A percentile compares a stretch with the other conserved stretches of the same genome.
phyloP scores from a whole-genome alignment of 768 basidiomycete species.

The Tephrocybe sp. region DNA sequence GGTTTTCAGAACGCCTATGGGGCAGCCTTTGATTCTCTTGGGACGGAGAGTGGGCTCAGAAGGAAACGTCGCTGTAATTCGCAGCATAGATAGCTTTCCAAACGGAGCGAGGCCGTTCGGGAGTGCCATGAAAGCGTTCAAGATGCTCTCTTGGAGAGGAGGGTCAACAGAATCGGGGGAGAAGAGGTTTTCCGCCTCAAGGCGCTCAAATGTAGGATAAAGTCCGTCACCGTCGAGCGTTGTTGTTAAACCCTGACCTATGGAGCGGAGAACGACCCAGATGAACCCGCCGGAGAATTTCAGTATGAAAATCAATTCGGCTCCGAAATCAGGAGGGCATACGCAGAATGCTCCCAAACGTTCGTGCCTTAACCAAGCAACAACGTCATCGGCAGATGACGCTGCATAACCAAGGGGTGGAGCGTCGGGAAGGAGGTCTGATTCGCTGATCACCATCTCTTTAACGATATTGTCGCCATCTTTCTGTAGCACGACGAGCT shows the following conservation, averaged over 20 bases:
- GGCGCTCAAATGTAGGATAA: background rate
- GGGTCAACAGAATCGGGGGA: background rate
- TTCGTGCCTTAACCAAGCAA: background rate
- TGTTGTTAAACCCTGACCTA: background rate
- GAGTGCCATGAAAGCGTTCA: slow-evolving; percentile 1
- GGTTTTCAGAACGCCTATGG: background rate
- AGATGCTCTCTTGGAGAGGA: background rate
- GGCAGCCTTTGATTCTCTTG: background rate
- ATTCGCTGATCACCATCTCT: background rate
- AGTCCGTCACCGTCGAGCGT: background rate
- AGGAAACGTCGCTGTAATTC: background rate
- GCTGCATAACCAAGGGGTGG: slow-evolving; percentile 2
- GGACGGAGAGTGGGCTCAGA: background rate
- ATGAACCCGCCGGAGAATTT: background rate
- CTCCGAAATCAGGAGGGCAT: slow-evolving; percentile 1
- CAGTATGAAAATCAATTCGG: slow-evolving; percentile 2
- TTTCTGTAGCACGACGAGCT: background rate
- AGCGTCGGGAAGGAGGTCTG: background rate
- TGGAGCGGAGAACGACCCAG: background rate
- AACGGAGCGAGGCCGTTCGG: background rate
- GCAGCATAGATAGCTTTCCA: background rate
- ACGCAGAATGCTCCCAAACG: background rate
- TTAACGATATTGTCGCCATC: background rate
- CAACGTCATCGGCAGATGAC: background rate
- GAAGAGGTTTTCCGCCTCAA: background rate